These are phyloP conservation scores for Orbilia quercus DNA, from an alignment of 2,329 filamentous ascomycete genomes.

Conservation along the genomic window DNA sequence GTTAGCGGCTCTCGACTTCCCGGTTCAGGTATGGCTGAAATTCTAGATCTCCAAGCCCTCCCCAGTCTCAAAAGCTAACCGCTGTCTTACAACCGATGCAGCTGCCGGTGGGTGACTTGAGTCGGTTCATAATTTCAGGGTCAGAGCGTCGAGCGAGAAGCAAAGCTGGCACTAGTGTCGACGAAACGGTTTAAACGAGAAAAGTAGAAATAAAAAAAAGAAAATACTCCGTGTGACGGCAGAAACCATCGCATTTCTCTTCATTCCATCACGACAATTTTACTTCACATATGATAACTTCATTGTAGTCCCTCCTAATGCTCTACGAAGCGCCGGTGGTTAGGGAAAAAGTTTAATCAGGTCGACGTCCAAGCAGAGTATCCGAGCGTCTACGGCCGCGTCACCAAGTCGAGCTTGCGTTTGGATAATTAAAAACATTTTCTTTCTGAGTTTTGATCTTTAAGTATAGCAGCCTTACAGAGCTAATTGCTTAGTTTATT, in stretches of 20 bases:
- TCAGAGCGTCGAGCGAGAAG: slow-evolving; percentile 29
- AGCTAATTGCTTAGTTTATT: slow-evolving; percentile 13
- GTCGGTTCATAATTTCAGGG: slow-evolving; percentile 39
- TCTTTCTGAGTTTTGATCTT: slow-evolving; percentile 2
- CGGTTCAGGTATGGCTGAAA: slow-evolving; percentile 34
- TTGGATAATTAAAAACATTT: neutral
- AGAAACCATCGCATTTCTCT: slow-evolving; percentile 5
- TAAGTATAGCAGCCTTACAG: slow-evolving; percentile 1
- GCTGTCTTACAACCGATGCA: slow-evolving; percentile 30
- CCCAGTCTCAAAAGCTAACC: slow-evolving; percentile 21
- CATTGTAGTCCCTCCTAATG: neutral
- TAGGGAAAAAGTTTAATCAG: neutral
- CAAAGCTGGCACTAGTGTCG: slow-evolving; percentile 29
- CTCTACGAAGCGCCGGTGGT: neutral
- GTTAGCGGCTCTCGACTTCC: slow-evolving; percentile 52
- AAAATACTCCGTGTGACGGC: neutral
- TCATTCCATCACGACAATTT: neutral
- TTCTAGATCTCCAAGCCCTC: slow-evolving; percentile 14
- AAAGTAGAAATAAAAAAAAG: neutral
- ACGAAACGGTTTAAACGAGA: slow-evolving; percentile 30
- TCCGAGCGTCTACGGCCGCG: slow-evolving; percentile 12
- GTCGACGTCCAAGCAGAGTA: slow-evolving; percentile 9
- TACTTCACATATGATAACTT: neutral
- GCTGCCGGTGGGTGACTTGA: slow-evolving; percentile 52
- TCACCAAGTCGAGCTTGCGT: neutral